phyloP scores from a whole-genome alignment of 1,139 yeast genomes.

The Lizanozyma gosingica region DNA sequence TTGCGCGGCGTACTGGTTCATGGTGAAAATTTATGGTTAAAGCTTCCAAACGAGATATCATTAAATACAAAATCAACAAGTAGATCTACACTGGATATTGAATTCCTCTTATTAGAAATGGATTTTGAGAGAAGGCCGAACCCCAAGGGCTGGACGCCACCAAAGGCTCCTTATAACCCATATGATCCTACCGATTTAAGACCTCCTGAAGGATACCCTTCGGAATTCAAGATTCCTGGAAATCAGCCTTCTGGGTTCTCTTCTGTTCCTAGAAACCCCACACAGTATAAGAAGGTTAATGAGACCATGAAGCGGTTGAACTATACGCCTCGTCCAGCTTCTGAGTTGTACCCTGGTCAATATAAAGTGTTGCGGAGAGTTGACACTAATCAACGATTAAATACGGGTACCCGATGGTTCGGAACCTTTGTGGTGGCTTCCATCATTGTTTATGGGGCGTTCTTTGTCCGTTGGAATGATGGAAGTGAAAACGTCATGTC shows the following conservation, averaged over 20 bases:
- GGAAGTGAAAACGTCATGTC: constrained; percentile 72
- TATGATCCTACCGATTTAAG: constrained; percentile 70
- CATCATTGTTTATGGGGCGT: constrained; percentile 48
- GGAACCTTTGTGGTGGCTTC: constrained; percentile 39
- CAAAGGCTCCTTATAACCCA: constrained; percentile 79
- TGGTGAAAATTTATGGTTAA: too few relatives aligned
- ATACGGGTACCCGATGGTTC: constrained; percentile 46
- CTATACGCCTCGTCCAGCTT: constrained; percentile 72
- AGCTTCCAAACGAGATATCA: too few relatives aligned
- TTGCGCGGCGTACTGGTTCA: too few relatives aligned
- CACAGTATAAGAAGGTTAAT: constrained; percentile 61
- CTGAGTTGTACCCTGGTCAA: constrained; percentile 72
- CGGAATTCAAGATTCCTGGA: constrained; percentile 59
- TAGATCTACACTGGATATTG: too few relatives aligned
- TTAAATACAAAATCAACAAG: too few relatives aligned
- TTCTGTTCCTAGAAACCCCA: constrained; percentile 56
- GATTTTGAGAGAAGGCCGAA: constrained; percentile 54
- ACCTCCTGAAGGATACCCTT: constrained; percentile 81
- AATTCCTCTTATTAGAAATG: too few relatives aligned
- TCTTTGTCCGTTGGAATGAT: constrained; percentile 79
- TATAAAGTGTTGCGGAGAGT: constrained; percentile 61
- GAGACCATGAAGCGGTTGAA: constrained; percentile 66
- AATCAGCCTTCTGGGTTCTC: constrained; percentile 47
- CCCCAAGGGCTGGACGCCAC: constrained; percentile 78
- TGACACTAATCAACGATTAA: constrained; percentile 46